Evolutionary conservation across 2,329 filamentous ascomycete species (phyloP).

Genomic region (Aspergillus sp.): DNA sequence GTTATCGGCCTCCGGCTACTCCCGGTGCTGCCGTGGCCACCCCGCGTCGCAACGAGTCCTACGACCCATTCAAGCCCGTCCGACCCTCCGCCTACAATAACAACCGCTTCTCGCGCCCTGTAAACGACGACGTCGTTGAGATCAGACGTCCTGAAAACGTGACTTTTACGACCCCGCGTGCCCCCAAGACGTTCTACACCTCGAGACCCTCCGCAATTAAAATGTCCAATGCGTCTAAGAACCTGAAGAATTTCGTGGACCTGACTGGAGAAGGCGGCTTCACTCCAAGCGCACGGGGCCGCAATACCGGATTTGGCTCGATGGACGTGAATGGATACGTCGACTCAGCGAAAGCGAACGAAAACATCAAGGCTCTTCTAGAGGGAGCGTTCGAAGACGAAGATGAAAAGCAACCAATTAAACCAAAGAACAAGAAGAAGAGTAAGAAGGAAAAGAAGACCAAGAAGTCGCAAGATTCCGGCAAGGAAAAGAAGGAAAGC

Average conservation of each 20-base stretch:
- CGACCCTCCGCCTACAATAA: conserved; percentile 38
- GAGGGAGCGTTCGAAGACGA: conserved; percentile 53
- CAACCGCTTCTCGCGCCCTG: conserved; percentile 20
- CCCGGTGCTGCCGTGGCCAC: conserved; percentile 20
- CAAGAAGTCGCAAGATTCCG: conserved; percentile 17
- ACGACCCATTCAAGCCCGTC: conserved; percentile 41
- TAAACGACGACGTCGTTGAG: conserved; percentile 37
- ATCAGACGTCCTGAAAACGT: conserved; percentile 52
- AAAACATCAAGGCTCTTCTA: conserved; percentile 52
- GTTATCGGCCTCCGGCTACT: conserved; percentile 18
- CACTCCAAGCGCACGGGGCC: conserved; percentile 47
- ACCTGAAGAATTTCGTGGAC: conserved; percentile 49
- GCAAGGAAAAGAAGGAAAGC: conserved; percentile 22
- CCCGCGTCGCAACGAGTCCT: conserved; percentile 29
- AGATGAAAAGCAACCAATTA: conserved; percentile 44
- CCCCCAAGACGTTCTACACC: conserved; percentile 53
- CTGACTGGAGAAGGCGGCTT: conserved; percentile 49
- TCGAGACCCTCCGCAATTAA: conserved; percentile 45
- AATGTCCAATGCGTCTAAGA: conserved; percentile 42
- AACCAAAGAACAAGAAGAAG: conserved; percentile 25
- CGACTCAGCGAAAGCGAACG: conserved; percentile 49
- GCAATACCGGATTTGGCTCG: conserved; percentile 52
- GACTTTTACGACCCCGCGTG: conserved; percentile 48
- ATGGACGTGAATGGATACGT: conserved; percentile 54
- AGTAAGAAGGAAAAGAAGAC: conserved; percentile 18